These are phyloP conservation scores for Lodderomyces beijingensis DNA, from an alignment of 1,139 yeast species.

Conservation along the genomic window DNA sequence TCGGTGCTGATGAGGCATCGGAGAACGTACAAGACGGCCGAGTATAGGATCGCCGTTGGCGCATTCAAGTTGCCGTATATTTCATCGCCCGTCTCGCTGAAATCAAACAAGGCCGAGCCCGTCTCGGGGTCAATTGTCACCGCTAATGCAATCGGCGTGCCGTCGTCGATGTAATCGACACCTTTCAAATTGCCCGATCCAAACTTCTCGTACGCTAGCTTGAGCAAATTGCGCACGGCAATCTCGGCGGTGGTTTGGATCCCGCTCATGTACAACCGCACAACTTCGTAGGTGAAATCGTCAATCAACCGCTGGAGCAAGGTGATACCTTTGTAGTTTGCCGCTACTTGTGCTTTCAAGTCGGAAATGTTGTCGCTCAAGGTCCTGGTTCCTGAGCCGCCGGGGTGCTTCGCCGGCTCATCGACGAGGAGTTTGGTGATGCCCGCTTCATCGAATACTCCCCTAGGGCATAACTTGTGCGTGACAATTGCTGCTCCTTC, in stretches of 20 bases:
- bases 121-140: conserved; percentile 30
- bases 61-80: conserved; percentile 44
- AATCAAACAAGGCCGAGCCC: conserved; percentile 40
- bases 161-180: conserved; percentile 41
- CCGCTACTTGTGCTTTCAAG: conserved; percentile 42
- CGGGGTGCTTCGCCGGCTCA: conserved; percentile 43
- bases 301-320: conserved; percentile 28
- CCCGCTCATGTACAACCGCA: conserved; percentile 39
- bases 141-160: conserved; percentile 36
- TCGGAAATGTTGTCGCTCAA: conserved; percentile 40
- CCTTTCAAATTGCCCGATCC: conserved; percentile 33
- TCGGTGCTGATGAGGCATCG: conserved; percentile 72
- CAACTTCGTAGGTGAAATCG: conserved; percentile 31
- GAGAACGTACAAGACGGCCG: conserved; percentile 77
- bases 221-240: conserved; percentile 36
- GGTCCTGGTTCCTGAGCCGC: conserved; percentile 44
- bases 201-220: conserved; percentile 32
- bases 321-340: conserved; percentile 39
- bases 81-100: conserved; percentile 40
- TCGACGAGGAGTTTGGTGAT: conserved; percentile 33
- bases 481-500: conserved; percentile 45
- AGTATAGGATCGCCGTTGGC: conserved; percentile 64
- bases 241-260: conserved; percentile 41
- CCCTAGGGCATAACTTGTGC: conserved; percentile 34
- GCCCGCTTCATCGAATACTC: conserved; percentile 39